These are phyloP conservation scores for Sporothrix variecibatus DNA, from an alignment of 2,329 filamentous ascomycete species.

Conservation along the genomic window DNA sequence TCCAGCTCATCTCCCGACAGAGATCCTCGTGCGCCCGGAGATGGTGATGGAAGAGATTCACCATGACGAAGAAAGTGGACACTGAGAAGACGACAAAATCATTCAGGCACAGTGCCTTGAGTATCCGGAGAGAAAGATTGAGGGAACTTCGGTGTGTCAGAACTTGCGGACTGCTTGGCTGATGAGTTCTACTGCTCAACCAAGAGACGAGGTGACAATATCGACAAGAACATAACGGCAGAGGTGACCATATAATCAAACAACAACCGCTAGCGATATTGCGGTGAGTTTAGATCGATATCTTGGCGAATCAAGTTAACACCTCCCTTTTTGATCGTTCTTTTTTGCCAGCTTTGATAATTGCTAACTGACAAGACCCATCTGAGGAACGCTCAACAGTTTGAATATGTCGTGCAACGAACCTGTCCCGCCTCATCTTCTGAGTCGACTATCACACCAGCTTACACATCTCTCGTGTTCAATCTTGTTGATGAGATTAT, in stretches of 20 bases:
- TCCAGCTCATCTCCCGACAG: background rate
- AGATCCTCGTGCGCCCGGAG: background rate
- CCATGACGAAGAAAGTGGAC: background rate
- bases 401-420: background rate
- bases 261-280: background rate
- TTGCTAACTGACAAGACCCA: background rate
- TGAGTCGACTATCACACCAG: background rate
- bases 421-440: background rate
- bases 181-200: background rate
- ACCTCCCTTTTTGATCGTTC: background rate
- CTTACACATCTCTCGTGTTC: background rate
- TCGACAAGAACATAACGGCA: background rate
- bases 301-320: background rate
- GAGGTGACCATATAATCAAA: background rate
- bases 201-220: background rate
- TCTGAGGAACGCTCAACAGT: background rate
- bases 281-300: background rate
- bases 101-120: background rate
- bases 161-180: background rate
- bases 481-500: background rate
- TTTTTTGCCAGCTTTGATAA: background rate
- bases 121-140: background rate
- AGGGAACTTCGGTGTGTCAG: background rate
- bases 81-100: background rate
- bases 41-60: background rate